A percentile compares a stretch with the other conserved stretches of the same genome.
Conservation (phyloP, 2,329 filamentous ascomycete species). For the Penicillium sp. region DNA sequence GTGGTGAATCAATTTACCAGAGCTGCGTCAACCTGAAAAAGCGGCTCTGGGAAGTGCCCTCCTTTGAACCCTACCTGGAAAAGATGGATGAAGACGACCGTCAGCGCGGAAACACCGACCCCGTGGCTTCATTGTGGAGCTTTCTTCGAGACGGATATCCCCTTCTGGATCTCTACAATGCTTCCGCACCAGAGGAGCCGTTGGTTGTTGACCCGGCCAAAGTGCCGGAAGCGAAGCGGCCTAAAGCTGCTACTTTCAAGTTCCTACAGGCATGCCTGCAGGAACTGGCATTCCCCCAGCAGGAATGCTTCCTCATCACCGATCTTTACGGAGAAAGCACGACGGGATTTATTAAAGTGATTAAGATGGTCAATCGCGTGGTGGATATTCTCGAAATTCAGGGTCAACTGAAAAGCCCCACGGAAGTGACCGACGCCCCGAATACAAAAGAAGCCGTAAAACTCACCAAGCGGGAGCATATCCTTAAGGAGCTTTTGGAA, state of each 20-base stretch:
- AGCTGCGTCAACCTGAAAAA: constrained; percentile 85
- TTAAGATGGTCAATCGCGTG: constrained; percentile 87
- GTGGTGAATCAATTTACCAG: constrained; percentile 93
- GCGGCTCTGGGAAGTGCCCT: constrained; percentile 78
- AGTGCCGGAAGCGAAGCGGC: constrained; percentile 68
- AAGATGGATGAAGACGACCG: constrained; percentile 70
- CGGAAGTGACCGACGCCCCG: constrained; percentile 51
- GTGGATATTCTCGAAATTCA: constrained; percentile 80
- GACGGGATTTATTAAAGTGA: constrained; percentile 96
- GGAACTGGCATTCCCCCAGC: constrained; percentile 73
- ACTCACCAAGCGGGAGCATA: constrained; percentile 76
- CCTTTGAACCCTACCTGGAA: constrained; percentile 72
- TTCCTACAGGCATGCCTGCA: constrained; percentile 87
- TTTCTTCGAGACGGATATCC: constrained; percentile 81
- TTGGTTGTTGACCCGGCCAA: constrained; percentile 66
- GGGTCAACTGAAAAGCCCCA: constrained; percentile 69
- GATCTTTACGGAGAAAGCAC: constrained; percentile 94
- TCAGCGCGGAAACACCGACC: constrained; percentile 64
- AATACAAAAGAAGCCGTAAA: constrained; percentile 51
- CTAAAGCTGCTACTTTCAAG: constrained; percentile 86
- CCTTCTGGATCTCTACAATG: constrained; percentile 85
- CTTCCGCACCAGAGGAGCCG: constrained; percentile 67
- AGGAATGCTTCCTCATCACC: constrained; percentile 86
- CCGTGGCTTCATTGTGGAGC: constrained; percentile 88
- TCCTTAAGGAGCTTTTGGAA: constrained; percentile 86